Evolutionary conservation across 2,329 filamentous ascomycete genomes (phyloP).

Genomic region (Dothistroma pini): DNA sequence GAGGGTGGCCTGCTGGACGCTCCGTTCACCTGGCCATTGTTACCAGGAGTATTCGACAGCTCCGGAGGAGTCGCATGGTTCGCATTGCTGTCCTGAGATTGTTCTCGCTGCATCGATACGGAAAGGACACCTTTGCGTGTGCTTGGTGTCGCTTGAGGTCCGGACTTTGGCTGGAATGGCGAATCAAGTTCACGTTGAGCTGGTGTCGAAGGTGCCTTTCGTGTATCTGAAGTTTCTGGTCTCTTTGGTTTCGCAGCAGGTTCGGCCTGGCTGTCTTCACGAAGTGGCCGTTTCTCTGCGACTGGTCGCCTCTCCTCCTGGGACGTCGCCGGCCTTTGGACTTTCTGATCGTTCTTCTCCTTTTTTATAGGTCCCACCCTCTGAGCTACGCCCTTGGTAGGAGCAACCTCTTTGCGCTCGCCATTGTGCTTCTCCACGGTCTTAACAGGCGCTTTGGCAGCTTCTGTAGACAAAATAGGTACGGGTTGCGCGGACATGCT

Average conservation of each 20-base stretch:
- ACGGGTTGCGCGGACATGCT: conserved; percentile 1
- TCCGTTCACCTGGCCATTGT: conserved; percentile 19
- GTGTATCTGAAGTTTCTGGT: conserved; percentile 16
- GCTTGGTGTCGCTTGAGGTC: conserved; percentile 26
- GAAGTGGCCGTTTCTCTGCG: conserved; percentile 12
- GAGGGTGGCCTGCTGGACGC: conserved; percentile 18
- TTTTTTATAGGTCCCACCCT: conserved; percentile 26
- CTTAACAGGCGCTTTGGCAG: conserved; percentile 10
- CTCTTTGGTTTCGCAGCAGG: conserved; percentile 29
- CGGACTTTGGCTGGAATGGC: conserved; percentile 22
- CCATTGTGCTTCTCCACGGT: conserved; percentile 14
- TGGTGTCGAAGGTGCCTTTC: conserved; percentile 27
- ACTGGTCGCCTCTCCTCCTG: conserved; percentile 20
- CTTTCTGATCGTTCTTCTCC: conserved; percentile 13
- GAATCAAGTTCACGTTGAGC: conserved; percentile 22
- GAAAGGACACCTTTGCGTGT: conserved; percentile 30
- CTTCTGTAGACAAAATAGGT: conserved; percentile 3
- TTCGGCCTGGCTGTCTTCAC: conserved; percentile 14
- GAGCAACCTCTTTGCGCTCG: conserved; percentile 15
- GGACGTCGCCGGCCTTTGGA: conserved; percentile 10
- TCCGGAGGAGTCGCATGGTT: conserved; percentile 25
- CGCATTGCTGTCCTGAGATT: conserved; percentile 24
- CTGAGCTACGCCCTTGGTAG: conserved; percentile 29
- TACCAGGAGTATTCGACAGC: conserved; percentile 23
- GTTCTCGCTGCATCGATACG: conserved; percentile 26